Base-by-base conservation (phyloP, 2,329 filamentous ascomycete species). In the Claviceps sp. region DNA sequence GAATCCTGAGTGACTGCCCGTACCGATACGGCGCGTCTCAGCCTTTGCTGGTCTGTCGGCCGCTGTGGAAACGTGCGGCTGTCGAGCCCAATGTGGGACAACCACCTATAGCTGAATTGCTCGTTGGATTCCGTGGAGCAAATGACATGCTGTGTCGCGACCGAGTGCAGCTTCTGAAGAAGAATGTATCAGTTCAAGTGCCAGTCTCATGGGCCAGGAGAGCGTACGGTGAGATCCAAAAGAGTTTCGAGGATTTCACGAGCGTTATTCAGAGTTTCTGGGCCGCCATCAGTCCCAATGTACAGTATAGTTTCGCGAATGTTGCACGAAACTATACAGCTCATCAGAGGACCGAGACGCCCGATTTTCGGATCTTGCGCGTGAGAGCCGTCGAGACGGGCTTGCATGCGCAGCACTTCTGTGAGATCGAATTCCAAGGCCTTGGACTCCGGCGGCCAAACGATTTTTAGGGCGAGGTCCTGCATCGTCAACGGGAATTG, bases 61-160 rank as follows among this genome's bases (percentile, higher is more conserved):
- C 14, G 4, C 5, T 47, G 38, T 26, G 41, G 30, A 51, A 63
- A 65, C 1, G 65, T 67, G 4, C 59, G 47, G 4, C 37, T 54
- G 9, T 58, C 57, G 1, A 65, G 53, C 2, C 61, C 60, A 8
- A 62, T 43, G 30, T 65, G 61, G 5, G 61, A 59, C 6, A 67
- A 52, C 54, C 56, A 65, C 42, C 46, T 57, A 18, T 59, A 66
- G 14, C 51, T 56, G 16, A 65, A 37, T 18, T 40, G 54, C 7
- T 51, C 48, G 1, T 30, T 49, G 3, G 18, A 6, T 9, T 43
- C 54, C 49, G 60, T 57, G 1, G 58, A 51, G 34, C 61, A 57
- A 40, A 65, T 48, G 7, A 64, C 22, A 22, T 67, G 63, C 1
- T 59, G 48, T n/a, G 46, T 41, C 20, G 51, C 41, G 11, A 46